These are phyloP conservation scores for Phycomyces blakesleeanus DNA, from an alignment of 192 early-diverging fungal species.

Conservation along the genomic window DNA sequence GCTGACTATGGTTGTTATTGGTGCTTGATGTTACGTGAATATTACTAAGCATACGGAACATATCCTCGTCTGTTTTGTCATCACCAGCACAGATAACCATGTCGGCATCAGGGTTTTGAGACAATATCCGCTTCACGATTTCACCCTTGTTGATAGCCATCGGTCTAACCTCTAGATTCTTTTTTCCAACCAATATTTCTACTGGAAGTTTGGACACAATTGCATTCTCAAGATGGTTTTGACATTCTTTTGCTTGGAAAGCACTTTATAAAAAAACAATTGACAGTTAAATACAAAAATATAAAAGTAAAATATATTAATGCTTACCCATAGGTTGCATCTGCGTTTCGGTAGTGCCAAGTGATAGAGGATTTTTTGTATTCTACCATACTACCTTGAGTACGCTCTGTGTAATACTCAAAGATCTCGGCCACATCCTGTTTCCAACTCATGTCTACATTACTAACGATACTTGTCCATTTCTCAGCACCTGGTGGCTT, in stretches of 20 bases:
- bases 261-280: no score
- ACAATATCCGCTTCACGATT: constrained; percentile 72
- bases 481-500: constrained; percentile 57
- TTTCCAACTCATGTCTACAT: constrained; percentile 78
- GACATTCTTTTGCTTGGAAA: constrained; percentile 90
- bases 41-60: constrained; percentile 63
- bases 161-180: constrained; percentile 85
- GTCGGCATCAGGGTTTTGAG: constrained; percentile 50
- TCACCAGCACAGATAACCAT: constrained; percentile 86
- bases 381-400: constrained; percentile 79
- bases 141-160: constrained; percentile 88
- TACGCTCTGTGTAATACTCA: constrained; percentile 82
- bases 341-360: constrained; percentile 87
- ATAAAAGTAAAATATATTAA: no score
- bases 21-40: no score
- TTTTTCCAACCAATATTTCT: constrained; percentile 86
- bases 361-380: constrained; percentile 82
- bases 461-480: constrained; percentile 55
- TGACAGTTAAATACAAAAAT: no score
- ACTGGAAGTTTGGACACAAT: constrained; percentile 78
- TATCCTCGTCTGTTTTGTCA: constrained; percentile 89
- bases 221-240: constrained; percentile 79
- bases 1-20: no score
- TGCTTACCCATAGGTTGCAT: constrained; percentile 73
- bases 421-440: constrained; percentile 80